These are phyloP conservation scores for Kockovaella imperatae DNA, from an alignment of 768 basidiomycete genomes.

Conservation along the genomic window DNA sequence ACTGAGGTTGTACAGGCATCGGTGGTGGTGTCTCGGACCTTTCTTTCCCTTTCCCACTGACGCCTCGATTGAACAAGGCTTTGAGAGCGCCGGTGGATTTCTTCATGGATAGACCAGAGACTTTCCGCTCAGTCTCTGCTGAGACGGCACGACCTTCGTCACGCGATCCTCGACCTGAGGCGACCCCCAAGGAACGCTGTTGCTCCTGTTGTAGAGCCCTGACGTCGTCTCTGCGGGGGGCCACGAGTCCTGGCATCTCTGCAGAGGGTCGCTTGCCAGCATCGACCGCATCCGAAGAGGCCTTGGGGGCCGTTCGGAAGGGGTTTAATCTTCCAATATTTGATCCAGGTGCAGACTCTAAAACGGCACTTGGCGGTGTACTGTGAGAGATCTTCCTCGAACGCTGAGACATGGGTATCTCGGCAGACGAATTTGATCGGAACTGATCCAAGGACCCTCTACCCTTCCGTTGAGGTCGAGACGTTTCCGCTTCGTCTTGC, in stretches of 20 bases:
- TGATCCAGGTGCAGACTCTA: constrained; percentile 12
- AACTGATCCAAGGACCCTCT: constrained; percentile 28
- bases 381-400: constrained; percentile 16
- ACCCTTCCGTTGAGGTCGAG: not conserved
- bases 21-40: constrained; percentile 16
- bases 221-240: not conserved
- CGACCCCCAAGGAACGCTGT: constrained; percentile 19
- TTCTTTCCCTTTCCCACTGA: constrained; percentile 33
- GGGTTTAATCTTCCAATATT: not conserved
- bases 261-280: constrained; percentile 12
- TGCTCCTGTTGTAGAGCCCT: constrained; percentile 14
- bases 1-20: not conserved
- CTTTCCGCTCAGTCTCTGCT: constrained; percentile 19
- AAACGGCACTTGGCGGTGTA: constrained; percentile 16
- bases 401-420: constrained; percentile 4
- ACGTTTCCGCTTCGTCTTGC: not conserved
- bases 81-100: constrained; percentile 40
- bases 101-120: constrained; percentile 30
- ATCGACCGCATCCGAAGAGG: constrained; percentile 5
- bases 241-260: not conserved
- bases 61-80: constrained; percentile 33
- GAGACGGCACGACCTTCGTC: not conserved
- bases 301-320: not conserved
- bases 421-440: constrained; percentile 13
- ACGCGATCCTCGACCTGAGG: no score